Evolutionary conservation across 1,284 basidiomycete genomes (phyloP), one percentile per base, ranked within the genome.

Genomic region (Marasmius oreades): DNA sequence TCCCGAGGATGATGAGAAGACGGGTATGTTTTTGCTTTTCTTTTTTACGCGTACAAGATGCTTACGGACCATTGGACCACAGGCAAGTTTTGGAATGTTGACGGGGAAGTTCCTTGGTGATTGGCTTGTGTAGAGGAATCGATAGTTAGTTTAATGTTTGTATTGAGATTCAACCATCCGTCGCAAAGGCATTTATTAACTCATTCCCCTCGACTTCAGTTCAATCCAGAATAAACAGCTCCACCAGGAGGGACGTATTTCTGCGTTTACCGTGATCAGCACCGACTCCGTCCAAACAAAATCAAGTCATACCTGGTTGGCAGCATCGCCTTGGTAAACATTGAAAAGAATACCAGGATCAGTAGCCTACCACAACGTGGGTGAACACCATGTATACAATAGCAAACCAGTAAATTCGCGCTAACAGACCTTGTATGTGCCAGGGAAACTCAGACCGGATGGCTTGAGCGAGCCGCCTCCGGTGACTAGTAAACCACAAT

Each of bases 291-390:
- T 10, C 14, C 14, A 46, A 33, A 39, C n/a, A 34, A 16, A 39
- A 3, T 16, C 28, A 24, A 7, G 12, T 36, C 60, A 55, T 51
- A 69, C 70, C 61, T 66, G 58, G 60, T 72, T 71, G 18, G 67
- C 69, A 47, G 70, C 70, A 47, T 72, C 71, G 16, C 71, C 70
- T 55, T 65, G 69, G 61, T 73, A 72, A 12, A 63, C 61, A 58
- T 70, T 72, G 62, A 73, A 72, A 11, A 63, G 63, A 58, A 73
- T 72, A 24, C 72, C 70, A 11, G 67, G 67, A 53, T 73, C 72
- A 8, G 63, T 68, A 10, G 66, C 64, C 66, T 72, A 44, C 23
- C 52, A 34, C 34, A 39, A 23, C 36, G 7, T n/a, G n/a, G n/a
- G n/a, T n/a, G n/a, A n/a, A n/a, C n/a, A n/a, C n/a, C n/a, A n/a